phyloP scores from a whole-genome alignment of 2,329 filamentous ascomycete species.

The Scytalidium lignicola region DNA sequence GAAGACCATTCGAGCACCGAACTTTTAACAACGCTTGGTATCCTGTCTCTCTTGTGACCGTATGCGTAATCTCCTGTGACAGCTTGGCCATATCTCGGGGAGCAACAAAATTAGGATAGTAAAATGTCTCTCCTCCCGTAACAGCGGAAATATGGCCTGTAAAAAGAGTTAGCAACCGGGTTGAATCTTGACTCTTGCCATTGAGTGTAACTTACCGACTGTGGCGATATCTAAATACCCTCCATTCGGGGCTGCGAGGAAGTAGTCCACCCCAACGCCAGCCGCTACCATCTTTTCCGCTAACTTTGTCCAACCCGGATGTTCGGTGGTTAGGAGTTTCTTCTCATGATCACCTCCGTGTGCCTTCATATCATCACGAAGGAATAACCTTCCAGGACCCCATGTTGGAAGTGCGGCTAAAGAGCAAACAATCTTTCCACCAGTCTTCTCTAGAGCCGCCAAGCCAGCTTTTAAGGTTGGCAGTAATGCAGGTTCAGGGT shows the following conservation, averaged over 20 bases:
- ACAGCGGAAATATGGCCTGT: slow-evolving; percentile 75
- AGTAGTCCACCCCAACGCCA: slow-evolving; percentile 89
- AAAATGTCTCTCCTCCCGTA: slow-evolving; percentile 93
- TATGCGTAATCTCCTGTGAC: slow-evolving; percentile 78
- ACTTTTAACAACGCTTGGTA: slow-evolving; percentile 98
- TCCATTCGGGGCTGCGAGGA: slow-evolving; percentile 84
- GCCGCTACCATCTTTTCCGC: slow-evolving; percentile 83
- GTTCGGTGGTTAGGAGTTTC: slow-evolving; percentile 86
- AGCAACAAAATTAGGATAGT: slow-evolving; percentile 93
- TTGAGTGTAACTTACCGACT: slow-evolving; percentile 55
- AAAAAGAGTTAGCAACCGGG: slow-evolving; percentile 15
- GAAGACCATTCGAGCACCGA: slow-evolving; percentile 91
- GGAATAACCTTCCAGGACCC: slow-evolving; percentile 79
- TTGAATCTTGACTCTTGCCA: slow-evolving; percentile 7
- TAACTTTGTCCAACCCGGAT: slow-evolving; percentile 79
- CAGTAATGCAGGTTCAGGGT: slow-evolving; percentile 83
- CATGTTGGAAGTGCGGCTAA: slow-evolving; percentile 84
- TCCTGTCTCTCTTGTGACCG: slow-evolving; percentile 83
- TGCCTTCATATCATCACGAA: slow-evolving; percentile 84
- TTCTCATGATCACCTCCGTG: slow-evolving; percentile 85
- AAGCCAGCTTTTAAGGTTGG: slow-evolving; percentile 79
- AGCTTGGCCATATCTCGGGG: slow-evolving; percentile 81
- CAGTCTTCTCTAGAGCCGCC: slow-evolving; percentile 77
- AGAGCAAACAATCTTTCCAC: slow-evolving; percentile 88
- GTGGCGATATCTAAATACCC: slow-evolving; percentile 92